Evolutionary conservation across 768 basidiomycete genomes (phyloP).

Genomic region (Tulasnella sp.): DNA sequence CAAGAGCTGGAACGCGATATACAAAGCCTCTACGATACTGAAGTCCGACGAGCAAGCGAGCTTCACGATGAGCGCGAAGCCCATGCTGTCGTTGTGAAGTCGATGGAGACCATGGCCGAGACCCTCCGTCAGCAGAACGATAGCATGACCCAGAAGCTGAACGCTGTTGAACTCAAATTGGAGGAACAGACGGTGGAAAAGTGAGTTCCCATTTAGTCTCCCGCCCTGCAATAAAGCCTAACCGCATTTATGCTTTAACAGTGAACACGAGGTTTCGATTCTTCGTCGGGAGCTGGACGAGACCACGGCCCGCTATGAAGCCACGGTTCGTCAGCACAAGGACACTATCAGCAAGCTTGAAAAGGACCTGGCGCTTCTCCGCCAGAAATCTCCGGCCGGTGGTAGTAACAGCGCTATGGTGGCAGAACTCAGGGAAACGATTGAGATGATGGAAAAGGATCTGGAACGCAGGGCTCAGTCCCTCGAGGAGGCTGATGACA

Average conservation of each 20-base stretch:
- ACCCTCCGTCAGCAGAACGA: constrained; percentile 4
- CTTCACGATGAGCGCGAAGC: not conserved
- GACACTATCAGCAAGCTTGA: not conserved
- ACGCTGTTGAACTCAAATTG: not conserved
- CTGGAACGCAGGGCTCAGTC: constrained; percentile 5
- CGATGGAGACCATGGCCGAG: constrained; percentile 12
- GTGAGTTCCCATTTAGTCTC: not conserved
- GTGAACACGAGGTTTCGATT: not conserved
- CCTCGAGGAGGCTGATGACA: constrained; percentile 11
- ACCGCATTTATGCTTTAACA: not conserved
- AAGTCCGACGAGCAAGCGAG: not conserved
- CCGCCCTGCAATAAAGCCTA: not conserved
- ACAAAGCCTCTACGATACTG: not conserved
- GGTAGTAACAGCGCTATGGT: not conserved
- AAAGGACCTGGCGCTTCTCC: not conserved
- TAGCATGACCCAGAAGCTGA: not conserved
- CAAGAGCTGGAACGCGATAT: not conserved
- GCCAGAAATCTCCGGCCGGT: not conserved
- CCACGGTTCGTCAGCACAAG: not conserved
- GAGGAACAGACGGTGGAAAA: not conserved
- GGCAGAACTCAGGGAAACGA: not conserved
- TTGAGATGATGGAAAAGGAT: constrained; percentile 18
- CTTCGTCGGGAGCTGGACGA: not conserved
- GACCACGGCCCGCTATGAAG: not conserved
- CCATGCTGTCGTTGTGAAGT: constrained; percentile 10